These are phyloP conservation scores for Globisporangium middletonii DNA, from an alignment of 352 stramenopile species.

Conservation along the genomic window DNA sequence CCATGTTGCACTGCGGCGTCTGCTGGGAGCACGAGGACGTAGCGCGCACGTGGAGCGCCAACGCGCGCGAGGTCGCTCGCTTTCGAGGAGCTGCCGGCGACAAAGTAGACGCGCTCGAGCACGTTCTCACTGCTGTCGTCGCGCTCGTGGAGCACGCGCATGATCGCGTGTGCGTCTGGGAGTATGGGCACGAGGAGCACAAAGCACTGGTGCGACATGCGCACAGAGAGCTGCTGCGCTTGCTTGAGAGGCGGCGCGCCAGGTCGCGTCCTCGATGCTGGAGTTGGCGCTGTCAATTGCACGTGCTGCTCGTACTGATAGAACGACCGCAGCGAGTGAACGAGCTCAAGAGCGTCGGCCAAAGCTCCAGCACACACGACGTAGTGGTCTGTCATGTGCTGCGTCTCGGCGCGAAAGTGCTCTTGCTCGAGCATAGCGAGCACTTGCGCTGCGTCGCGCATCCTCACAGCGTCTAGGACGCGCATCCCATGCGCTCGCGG, in stretches of 20 bases:
- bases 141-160: conserved; percentile 14
- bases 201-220: conserved; percentile 5
- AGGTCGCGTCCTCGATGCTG: not conserved
- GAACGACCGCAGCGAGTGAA: conserved; percentile 10
- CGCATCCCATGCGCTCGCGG: not conserved
- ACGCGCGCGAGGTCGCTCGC: conserved; percentile 22
- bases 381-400: conserved; percentile 20
- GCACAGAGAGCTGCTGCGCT: conserved; percentile 2
- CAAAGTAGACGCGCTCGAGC: conserved; percentile 25
- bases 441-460: conserved; percentile 16
- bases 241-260: not conserved
- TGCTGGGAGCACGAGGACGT: conserved; percentile 25
- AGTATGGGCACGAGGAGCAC: conserved; percentile 12
- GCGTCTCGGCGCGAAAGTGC: conserved; percentile 19
- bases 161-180: conserved; percentile 20
- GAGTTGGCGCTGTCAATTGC: not conserved
- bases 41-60: conserved; percentile 18
- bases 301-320: conserved; percentile 7
- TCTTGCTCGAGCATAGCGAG: conserved; percentile 22
- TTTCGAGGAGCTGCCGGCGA: conserved; percentile 22
- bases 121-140: conserved; percentile 9
- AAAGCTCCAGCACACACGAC: conserved; percentile 20
- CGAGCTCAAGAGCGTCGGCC: conserved; percentile 7
- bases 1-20: not conserved
- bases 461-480: conserved; percentile 6